Percentiles rank a stretch among this genome's conserved stretches.
phyloP scores from a whole-genome alignment of 768 basidiomycete species.

The Ramaria sp. region DNA sequence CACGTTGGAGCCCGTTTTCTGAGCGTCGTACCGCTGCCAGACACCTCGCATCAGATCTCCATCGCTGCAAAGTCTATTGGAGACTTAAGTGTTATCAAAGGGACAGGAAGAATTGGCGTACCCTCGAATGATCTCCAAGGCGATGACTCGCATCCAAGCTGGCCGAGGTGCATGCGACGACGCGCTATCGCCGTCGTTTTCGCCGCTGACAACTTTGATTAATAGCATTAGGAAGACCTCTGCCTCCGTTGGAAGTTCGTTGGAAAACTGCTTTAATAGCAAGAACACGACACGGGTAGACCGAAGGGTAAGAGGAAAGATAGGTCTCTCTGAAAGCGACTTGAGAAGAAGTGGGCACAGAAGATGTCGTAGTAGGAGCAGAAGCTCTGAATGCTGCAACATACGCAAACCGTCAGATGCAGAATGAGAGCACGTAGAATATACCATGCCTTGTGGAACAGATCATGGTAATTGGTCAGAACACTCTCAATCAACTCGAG shows the following conservation, averaged over 20 bases:
- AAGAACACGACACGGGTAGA: slow-evolving; percentile 91
- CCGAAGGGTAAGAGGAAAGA: slow-evolving; percentile 82
- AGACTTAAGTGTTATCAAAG: slow-evolving; percentile 6
- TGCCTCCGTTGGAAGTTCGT: slow-evolving; percentile 68
- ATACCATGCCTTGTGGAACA: slow-evolving; percentile 60
- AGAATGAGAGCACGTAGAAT: neutral
- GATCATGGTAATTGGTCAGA: slow-evolving; percentile 80
- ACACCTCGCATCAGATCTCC: slow-evolving; percentile 66
- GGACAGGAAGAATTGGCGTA: slow-evolving; percentile 19
- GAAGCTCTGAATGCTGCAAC: slow-evolving; percentile 63
- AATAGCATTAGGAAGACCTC: slow-evolving; percentile 71
- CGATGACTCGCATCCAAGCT: slow-evolving; percentile 81
- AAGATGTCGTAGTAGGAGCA: slow-evolving; percentile 80
- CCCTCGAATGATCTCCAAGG: slow-evolving; percentile 91
- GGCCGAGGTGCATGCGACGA: slow-evolving; percentile 32
- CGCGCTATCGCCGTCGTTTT: slow-evolving; percentile 17
- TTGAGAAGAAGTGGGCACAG: slow-evolving; percentile 86
- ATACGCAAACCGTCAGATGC: slow-evolving; percentile 1
- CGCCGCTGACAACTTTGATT: slow-evolving; percentile 29
- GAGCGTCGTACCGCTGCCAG: slow-evolving; percentile 70
- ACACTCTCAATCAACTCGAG: slow-evolving; percentile 97
- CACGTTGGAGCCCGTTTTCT: slow-evolving; percentile 28
- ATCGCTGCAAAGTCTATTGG: slow-evolving; percentile 59
- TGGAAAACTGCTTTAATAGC: slow-evolving; percentile 81
- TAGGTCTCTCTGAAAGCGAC: slow-evolving; percentile 66